Percentiles rank a stretch among this genome's conserved stretches.
phyloP scores from a whole-genome alignment of 108 stramenopile genomes.

The Conticribra guillardii region DNA sequence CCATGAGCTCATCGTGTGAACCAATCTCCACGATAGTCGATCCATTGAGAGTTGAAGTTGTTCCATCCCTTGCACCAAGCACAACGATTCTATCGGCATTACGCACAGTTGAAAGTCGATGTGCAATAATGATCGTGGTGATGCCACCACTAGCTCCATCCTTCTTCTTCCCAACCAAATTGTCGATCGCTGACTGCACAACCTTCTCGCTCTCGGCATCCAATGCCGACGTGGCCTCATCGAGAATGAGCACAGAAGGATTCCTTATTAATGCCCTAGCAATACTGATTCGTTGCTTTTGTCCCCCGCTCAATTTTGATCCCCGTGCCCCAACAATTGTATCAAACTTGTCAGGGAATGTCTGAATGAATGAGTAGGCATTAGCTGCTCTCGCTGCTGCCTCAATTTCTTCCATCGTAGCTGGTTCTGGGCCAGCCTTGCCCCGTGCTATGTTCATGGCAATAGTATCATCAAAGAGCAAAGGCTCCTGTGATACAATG shows the following conservation, averaged over 20 bases:
- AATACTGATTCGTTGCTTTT: slow-evolving; percentile 83
- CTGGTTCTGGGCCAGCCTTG: slow-evolving; percentile 26
- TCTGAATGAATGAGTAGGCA: slow-evolving; percentile 68
- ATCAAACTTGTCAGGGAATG: slow-evolving; percentile 55
- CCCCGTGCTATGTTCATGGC: slow-evolving; percentile 72
- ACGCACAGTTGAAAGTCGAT: slow-evolving; percentile 71
- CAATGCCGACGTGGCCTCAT: slow-evolving; percentile 59
- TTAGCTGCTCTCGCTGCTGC: slow-evolving; percentile 51
- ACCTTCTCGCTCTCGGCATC: slow-evolving; percentile 46
- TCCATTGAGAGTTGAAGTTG: too few species aligned
- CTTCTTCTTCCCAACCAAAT: neutral
- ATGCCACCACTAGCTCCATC: slow-evolving; percentile 7
- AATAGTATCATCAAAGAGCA: slow-evolving; percentile 68
- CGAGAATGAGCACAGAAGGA: slow-evolving; percentile 19
- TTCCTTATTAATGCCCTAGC: slow-evolving; percentile 24
- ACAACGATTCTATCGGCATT: slow-evolving; percentile 65
- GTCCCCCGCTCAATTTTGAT: slow-evolving; percentile 68
- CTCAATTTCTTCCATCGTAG: slow-evolving; percentile 46
- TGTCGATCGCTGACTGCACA: slow-evolving; percentile 46
- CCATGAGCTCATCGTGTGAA: slow-evolving; percentile 68
- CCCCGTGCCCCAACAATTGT: slow-evolving; percentile 63
- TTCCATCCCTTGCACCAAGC: slow-evolving; percentile 46
- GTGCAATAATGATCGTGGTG: slow-evolving; percentile 76
- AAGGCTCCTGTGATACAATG: slow-evolving; percentile 72
- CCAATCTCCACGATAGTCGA: slow-evolving; percentile 74